These are phyloP conservation scores for Malania oleifera DNA, from an alignment of 164 flowering plant species.

Conservation along the genomic window DNA sequence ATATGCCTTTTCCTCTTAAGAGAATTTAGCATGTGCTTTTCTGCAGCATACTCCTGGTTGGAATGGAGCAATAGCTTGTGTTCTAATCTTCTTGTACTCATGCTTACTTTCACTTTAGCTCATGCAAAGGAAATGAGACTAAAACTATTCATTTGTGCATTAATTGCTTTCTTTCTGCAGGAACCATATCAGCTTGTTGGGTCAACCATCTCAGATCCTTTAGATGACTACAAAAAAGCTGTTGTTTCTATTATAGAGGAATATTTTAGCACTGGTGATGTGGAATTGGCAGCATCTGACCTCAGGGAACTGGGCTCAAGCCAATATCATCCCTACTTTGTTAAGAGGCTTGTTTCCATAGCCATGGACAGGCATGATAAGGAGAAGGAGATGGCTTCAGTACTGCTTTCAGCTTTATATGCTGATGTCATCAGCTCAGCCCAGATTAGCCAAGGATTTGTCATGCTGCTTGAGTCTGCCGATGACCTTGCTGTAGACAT, in stretches of 20 bases:
- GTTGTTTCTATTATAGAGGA: slow-evolving; percentile 84
- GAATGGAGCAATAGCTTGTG: too few relatives aligned
- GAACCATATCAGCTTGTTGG: slow-evolving; percentile 96
- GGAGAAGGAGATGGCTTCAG: slow-evolving; percentile 99
- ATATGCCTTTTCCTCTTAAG: too few relatives aligned
- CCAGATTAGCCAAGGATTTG: slow-evolving; percentile 87
- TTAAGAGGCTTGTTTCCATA: slow-evolving; percentile 85
- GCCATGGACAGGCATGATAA: slow-evolving; percentile 98
- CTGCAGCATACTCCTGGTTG: too few relatives aligned
- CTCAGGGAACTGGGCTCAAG: slow-evolving; percentile 73
- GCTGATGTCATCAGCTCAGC: slow-evolving; percentile 78
- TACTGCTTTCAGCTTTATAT: slow-evolving; percentile 86
- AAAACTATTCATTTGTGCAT: not conserved
- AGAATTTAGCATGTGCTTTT: not conserved
- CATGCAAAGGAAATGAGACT: not conserved
- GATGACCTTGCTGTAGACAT: slow-evolving; percentile 93
- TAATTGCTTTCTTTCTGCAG: slow-evolving; percentile 29
- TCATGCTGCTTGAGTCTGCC: slow-evolving; percentile 88
- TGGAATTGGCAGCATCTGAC: slow-evolving; percentile 78
- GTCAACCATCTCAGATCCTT: slow-evolving; percentile 64
- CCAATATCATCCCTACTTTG: slow-evolving; percentile 82
- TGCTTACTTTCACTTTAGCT: too few relatives aligned
- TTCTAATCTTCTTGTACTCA: too few relatives aligned
- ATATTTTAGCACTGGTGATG: slow-evolving; percentile 84
- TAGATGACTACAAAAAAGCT: slow-evolving; percentile 92